Conservation (phyloP, 2,329 filamentous ascomycete genomes). For the Penicillium sp. region DNA sequence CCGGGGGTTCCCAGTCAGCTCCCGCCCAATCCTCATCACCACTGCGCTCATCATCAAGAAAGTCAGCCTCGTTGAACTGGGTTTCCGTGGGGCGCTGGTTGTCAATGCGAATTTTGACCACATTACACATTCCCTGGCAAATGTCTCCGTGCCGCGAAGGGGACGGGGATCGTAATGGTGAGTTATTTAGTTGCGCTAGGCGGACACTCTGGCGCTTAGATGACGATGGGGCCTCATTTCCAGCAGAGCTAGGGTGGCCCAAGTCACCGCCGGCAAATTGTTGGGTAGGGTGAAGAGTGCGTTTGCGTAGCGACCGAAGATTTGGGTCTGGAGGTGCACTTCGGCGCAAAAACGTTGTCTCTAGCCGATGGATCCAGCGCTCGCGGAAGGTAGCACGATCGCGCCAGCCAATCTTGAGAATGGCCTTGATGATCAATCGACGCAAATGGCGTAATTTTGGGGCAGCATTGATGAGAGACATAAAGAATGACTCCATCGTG, state of each 20-base stretch:
- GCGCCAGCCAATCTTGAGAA: conserved; percentile 78
- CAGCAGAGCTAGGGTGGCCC: conserved; percentile 19
- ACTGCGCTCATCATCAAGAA: conserved; percentile 62
- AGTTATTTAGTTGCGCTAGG: conserved; percentile 37
- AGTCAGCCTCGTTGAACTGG: conserved; percentile 62
- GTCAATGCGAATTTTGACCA: conserved; percentile 63
- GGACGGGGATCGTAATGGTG: conserved; percentile 7
- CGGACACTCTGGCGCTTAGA: conserved; percentile 48
- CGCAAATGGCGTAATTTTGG: conserved; percentile 68
- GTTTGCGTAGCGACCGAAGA: conserved; percentile 30
- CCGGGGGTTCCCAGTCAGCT: conserved; percentile 40
- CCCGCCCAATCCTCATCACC: conserved; percentile 67
- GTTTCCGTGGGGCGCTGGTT: conserved; percentile 64
- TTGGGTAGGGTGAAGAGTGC: conserved; percentile 6
- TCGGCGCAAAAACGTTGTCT: conserved; percentile 52
- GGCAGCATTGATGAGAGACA: conserved; percentile 75
- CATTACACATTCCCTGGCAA: conserved; percentile 61
- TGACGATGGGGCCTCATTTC: conserved; percentile 23
- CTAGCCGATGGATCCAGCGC: conserved; percentile 73
- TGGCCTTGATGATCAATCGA: conserved; percentile 72
- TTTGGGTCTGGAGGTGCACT: conserved; percentile 37
- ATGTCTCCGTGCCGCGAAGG: conserved; percentile 16
- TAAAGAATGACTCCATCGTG: conserved; percentile 76
- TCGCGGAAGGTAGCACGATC: conserved; percentile 78
- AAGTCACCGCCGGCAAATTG: conserved; percentile 6